Conservation (phyloP, 2,329 filamentous ascomycete genomes). For the Fusarium musae region DNA sequence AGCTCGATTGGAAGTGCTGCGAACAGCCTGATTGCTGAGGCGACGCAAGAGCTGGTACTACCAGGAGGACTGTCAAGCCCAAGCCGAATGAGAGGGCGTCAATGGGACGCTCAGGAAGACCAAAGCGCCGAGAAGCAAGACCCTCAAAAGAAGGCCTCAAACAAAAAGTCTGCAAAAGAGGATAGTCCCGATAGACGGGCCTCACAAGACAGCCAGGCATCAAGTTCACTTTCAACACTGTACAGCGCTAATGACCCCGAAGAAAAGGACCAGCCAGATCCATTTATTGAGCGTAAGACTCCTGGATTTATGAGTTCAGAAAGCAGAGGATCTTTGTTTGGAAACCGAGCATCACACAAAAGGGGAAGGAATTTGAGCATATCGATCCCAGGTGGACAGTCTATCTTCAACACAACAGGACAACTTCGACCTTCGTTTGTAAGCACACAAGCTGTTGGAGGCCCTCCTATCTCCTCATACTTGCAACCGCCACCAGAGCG, state of each 20-base stretch:
- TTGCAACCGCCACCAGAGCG: conserved; percentile 34
- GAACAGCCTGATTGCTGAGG: conserved; percentile 55
- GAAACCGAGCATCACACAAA: conserved; percentile 27
- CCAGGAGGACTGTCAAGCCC: conserved; percentile 57
- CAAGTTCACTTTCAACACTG: conserved; percentile 66
- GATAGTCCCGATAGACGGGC: conserved; percentile 38
- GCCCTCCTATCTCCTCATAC: conserved; percentile 27
- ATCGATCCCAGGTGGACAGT: conserved; percentile 18
- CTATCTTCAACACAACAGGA: conserved; percentile 15
- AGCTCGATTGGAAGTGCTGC: conserved; percentile 51
- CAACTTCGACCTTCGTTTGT: conserved; percentile 37
- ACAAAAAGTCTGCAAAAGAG: conserved; percentile 16
- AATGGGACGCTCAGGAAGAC: conserved; percentile 40
- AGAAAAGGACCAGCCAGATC: conserved; percentile 49
- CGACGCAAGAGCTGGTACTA: conserved; percentile 50
- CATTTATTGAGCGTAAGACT: conserved; percentile 45
- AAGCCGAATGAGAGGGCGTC: conserved; percentile 49
- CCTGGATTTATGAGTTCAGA: neutral
- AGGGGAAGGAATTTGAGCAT: conserved; percentile 39
- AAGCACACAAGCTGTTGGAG: conserved; percentile 41
- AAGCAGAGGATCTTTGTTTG: conserved; percentile 31
- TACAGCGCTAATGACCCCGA: conserved; percentile 65
- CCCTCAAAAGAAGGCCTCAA: conserved; percentile 1
- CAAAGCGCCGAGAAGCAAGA: neutral
- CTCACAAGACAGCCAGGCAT: conserved; percentile 58